Evolutionary conservation across 176 grass and related monocot species (phyloP), one percentile per base, ranked within the genome.

Genomic region (Stipa capillata): DNA sequence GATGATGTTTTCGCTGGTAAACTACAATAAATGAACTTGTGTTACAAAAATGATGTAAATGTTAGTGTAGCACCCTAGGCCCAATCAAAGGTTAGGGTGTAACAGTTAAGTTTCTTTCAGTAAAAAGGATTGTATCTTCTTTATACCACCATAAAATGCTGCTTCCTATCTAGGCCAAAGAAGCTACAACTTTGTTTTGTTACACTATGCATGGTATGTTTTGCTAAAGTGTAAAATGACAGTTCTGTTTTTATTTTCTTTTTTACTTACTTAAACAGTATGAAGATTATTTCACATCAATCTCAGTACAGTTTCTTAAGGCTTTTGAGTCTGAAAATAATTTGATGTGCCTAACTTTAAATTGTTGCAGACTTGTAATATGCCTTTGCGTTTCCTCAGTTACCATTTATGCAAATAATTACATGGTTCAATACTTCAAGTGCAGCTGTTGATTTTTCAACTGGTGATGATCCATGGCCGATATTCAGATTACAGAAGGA

Each of bases 381-480:
- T 71, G 5, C 54, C 17, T 50, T 79, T 77, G 54, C 39, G 8
- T 79, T 73, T 72, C 28, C 18, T 51, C 68, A 29, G 14, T 50
- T 40, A 57, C 65, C 37, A 48, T 42, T 48, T 87, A 58, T 32
- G 4, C 5, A 54, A 83, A 44, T 65, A 56, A 64, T n/a, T 79
- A 75, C 76, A 66, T 81, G 44, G 17, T 74, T 76, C 36, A 79
- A 66, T 81, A 44, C 14, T 74, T 76, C 36, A 79, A 78, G 17
- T 88, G 86, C 83, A 94, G 95, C 92, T 78, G 87, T 97, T 85
- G 95, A 98, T 90, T 98, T 98, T 85, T 77, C 85, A 65, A 98
- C 89, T 32, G 92, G 83, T 31, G 86, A 89, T 49, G 68, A 92
- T 89, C 86, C 95, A 85, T 92, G 89, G 79, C 83, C 83, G 57